Conservation (phyloP, 2,329 filamentous ascomycete species). For the Cladosporium sp. region DNA sequence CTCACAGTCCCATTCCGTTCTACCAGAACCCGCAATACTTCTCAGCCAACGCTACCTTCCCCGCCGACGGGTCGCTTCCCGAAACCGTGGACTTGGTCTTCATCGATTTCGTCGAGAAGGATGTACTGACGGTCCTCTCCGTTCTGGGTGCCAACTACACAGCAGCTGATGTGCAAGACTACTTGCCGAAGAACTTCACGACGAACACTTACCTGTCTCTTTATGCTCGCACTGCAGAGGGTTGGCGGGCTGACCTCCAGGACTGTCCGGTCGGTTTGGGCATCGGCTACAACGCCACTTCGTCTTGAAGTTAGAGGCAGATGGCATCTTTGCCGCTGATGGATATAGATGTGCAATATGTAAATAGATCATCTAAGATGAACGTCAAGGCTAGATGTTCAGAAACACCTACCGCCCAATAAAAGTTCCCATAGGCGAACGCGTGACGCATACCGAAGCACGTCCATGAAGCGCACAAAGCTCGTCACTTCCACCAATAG, state of each 20-base stretch:
- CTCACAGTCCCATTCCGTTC: slow-evolving; percentile 45
- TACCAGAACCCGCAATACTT: slow-evolving; percentile 47
- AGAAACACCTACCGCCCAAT: too few relatives aligned
- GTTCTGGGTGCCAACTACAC: slow-evolving; percentile 31
- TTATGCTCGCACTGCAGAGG: slow-evolving; percentile 34
- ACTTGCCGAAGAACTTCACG: slow-evolving; percentile 38
- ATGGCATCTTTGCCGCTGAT: background rate
- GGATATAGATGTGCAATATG: too few relatives aligned
- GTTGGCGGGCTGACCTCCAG: slow-evolving; percentile 38
- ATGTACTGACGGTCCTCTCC: slow-evolving; percentile 36
- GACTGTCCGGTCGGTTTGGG: slow-evolving; percentile 36
- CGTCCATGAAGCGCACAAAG: too few relatives aligned
- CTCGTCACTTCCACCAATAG: too few relatives aligned
- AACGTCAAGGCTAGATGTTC: too few relatives aligned
- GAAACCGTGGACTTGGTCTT: slow-evolving; percentile 52
- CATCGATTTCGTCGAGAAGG: slow-evolving; percentile 44
- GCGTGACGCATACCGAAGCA: too few relatives aligned
- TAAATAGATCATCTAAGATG: too few relatives aligned
- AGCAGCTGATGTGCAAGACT: slow-evolving; percentile 31
- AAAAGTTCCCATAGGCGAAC: too few relatives aligned
- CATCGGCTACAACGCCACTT: slow-evolving; percentile 16
- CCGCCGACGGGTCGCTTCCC: slow-evolving; percentile 38
- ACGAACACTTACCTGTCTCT: slow-evolving; percentile 39
- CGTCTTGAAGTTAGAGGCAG: background rate
- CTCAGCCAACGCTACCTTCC: slow-evolving; percentile 48